phyloP scores from a whole-genome alignment of 768 basidiomycete genomes.

The Mycena venus region DNA sequence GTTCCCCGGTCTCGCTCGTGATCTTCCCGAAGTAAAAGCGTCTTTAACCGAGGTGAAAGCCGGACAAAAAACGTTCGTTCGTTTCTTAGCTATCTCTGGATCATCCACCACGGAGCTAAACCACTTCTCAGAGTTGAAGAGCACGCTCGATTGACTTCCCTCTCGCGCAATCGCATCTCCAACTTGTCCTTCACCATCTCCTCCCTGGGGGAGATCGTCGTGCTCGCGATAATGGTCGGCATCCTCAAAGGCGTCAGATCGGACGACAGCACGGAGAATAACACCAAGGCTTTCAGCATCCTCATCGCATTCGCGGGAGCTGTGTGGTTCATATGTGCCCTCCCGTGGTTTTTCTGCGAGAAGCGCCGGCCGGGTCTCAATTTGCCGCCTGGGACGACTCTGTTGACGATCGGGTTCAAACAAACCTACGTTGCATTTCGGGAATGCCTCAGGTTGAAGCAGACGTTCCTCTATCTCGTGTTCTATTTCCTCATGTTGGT shows the following conservation, averaged over 20 bases:
- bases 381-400: conserved; percentile 66
- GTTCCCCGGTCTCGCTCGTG: conserved; percentile 80
- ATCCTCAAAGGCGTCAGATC: conserved; percentile 77
- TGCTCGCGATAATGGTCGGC: conserved; percentile 81
- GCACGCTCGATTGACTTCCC: conserved; percentile 69
- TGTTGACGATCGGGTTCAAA: conserved; percentile 76
- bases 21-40: conserved; percentile 76
- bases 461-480: conserved; percentile 80
- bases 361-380: conserved; percentile 75
- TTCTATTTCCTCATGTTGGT: conserved; percentile 84
- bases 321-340: conserved; percentile 77
- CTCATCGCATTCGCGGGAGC: conserved; percentile 86
- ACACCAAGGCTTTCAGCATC: conserved; percentile 81
- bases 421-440: conserved; percentile 73
- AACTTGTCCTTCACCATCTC: conserved; percentile 81
- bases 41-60: conserved; percentile 56
- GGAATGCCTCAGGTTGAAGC: conserved; percentile 77
- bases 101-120: background rate
- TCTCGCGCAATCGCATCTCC: conserved; percentile 79
- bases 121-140: conserved; percentile 53
- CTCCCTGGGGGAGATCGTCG: conserved; percentile 77
- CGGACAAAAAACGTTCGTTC: conserved; percentile 62
- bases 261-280: conserved; percentile 74
- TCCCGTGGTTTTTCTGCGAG: conserved; percentile 83
- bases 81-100: background rate